phyloP scores from a whole-genome alignment of 129 eudicot genomes.

The Chrysanthemum makinoi region DNA sequence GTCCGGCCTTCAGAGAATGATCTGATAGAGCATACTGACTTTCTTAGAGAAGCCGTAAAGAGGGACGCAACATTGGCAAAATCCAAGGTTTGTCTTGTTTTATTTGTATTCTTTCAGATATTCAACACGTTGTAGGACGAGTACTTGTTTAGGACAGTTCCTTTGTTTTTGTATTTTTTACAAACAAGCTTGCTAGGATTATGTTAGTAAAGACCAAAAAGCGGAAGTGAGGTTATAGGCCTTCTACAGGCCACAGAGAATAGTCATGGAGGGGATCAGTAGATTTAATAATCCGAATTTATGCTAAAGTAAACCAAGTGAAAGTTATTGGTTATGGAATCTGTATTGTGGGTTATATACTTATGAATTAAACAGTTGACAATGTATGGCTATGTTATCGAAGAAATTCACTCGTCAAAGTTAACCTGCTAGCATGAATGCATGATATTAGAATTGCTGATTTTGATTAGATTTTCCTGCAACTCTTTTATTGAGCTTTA shows the following conservation, averaged over 20 bases:
- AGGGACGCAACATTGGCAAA: slow-evolving; percentile 49
- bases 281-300: no score
- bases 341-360: no score
- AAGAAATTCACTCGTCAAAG: background rate
- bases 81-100: slow-evolving; percentile 49
- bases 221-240: no score
- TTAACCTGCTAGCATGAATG: background rate
- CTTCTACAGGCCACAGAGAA: no score
- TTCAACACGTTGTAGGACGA: background rate
- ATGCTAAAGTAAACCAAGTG: no score
- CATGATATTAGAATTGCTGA: slow-evolving; percentile 2
- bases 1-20: slow-evolving; percentile 62
- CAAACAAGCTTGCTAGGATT: no score
- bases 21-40: slow-evolving; percentile 43
- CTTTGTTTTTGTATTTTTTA: no score
- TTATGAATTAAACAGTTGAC: no score
- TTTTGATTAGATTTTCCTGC: background rate
- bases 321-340: no score
- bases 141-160: no score
- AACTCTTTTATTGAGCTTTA: slow-evolving; percentile 16
- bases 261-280: no score
- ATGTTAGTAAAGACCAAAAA: no score
- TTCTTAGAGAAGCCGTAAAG: slow-evolving; percentile 54
- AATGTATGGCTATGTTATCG: background rate
- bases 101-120: background rate